Evolutionary conservation across 495 filamentous ascomycete species (phyloP), one percentile per base, ranked within the genome.

Genomic region (Hypoxylon lienhwacheense): DNA sequence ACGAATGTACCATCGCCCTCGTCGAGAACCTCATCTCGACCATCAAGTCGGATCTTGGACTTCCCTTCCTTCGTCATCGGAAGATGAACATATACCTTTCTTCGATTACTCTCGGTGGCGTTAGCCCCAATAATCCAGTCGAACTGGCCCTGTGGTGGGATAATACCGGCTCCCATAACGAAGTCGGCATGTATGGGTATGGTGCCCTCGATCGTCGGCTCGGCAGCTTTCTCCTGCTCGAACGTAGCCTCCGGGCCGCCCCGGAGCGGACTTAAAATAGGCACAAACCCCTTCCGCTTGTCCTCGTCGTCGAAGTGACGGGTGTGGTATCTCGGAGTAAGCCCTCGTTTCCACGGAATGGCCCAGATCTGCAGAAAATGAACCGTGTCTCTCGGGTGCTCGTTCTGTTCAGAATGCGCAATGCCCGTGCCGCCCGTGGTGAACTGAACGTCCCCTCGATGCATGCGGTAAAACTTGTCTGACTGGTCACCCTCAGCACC

Each of bases 311-410:
- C 65, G 55, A 88, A 90, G 16, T 77, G 82, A 48, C 70, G 76
- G 7, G 85, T 89, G 60, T 86, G 83, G 64, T 92, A 92, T 16
- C 77, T 74, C 3, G 87, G 88, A 51, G 73, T 79, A 42, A 92
- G 73, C 4, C 86, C 84, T 4, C 73, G 68, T 62, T 76, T 77
- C 81, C 86, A 89, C 1, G 88, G 87, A 15, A 85, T 66, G 2
- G 81, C 87, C 88, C 87, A 91, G 53, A 91, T 91, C 69, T 91
- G 87, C 15, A 91, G 74, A 66, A 91, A 90, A 63, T 92, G 88
- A 12, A 88, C 85, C 8, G 82, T 74, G 19, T 86, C 79, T 32
- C 72, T 69, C 11, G 68, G 62, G 57, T 84, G 75, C 61, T 90
- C 84, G 68, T 89, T 90, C 63, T 83, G 79, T 71, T 93, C 88